phyloP scores from a whole-genome alignment of 345 rosid species.

The Eucalyptus pauciflora region DNA sequence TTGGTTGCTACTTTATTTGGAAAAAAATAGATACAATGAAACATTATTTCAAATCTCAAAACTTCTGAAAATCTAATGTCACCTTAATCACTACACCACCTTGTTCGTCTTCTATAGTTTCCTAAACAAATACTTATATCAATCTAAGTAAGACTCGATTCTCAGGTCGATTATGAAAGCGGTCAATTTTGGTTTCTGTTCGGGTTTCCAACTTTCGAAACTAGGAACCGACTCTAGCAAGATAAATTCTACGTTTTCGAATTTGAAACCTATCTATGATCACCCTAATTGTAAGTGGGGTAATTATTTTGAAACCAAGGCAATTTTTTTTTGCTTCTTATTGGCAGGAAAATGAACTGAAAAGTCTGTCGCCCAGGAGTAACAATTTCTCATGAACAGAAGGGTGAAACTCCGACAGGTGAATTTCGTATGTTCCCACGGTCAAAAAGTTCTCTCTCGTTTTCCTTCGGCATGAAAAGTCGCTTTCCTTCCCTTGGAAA shows the following conservation, averaged over 20 bases:
- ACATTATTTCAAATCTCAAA: neutral
- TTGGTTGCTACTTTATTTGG: neutral
- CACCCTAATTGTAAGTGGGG: neutral
- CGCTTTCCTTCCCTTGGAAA: neutral
- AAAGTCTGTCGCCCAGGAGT: neutral
- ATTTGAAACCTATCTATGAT: neutral
- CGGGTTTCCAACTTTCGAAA: rapidly evolving
- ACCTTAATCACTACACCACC: neutral
- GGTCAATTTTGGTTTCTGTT: rapidly evolving
- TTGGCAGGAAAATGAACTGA: neutral
- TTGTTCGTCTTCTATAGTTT: neutral
- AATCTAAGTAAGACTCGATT: neutral
- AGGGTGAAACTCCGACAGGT: neutral
- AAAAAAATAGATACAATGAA: neutral
- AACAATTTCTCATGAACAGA: neutral
- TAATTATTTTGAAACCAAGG: neutral
- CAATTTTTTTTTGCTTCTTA: neutral
- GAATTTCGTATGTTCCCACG: neutral
- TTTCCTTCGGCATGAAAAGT: neutral
- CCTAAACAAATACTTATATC: neutral
- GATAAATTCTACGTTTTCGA: neutral
- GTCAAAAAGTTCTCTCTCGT: neutral
- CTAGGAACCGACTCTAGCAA: rapidly evolving
- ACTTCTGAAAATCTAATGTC: neutral
- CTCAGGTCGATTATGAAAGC: neutral